These are phyloP conservation scores for Starmerella vitae DNA, from an alignment of 805 yeast species.

Conservation along the genomic window DNA sequence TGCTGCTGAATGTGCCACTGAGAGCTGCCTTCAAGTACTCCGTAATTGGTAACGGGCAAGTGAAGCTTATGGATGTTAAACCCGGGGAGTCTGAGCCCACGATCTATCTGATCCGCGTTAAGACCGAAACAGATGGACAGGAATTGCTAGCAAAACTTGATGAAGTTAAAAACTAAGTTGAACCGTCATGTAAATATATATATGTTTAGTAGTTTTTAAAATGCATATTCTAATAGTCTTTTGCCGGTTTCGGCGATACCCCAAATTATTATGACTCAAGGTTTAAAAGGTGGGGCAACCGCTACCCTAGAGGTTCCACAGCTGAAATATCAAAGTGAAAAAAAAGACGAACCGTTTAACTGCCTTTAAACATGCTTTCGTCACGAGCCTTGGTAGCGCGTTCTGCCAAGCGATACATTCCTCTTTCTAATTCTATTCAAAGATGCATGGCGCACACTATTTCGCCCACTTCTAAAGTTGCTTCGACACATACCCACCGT, in stretches of 20 bases:
- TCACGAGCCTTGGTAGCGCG: neutral
- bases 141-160: constrained; percentile 33
- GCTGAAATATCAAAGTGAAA: neutral
- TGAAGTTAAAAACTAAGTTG: constrained; percentile 16
- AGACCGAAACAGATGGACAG: constrained; percentile 56
- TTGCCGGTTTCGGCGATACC: neutral
- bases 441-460: constrained; percentile 12
- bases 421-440: neutral
- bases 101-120: constrained; percentile 62
- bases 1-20: constrained; percentile 55
- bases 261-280: neutral
- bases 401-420: neutral
- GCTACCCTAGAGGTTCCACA: neutral
- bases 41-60: constrained; percentile 48
- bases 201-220: too few species aligned
- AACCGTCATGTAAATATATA: neutral
- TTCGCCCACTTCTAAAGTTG: constrained; percentile 15
- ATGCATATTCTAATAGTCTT: neutral
- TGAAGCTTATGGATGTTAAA: constrained; percentile 49
- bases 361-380: neutral
- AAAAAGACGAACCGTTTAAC: neutral
- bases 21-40: constrained; percentile 46
- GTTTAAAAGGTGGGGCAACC: neutral
- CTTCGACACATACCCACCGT: constrained; percentile 3
- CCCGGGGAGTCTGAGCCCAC: constrained; percentile 43